phyloP scores from a whole-genome alignment of 179 eudicot genomes.

The Silene coronaria region DNA sequence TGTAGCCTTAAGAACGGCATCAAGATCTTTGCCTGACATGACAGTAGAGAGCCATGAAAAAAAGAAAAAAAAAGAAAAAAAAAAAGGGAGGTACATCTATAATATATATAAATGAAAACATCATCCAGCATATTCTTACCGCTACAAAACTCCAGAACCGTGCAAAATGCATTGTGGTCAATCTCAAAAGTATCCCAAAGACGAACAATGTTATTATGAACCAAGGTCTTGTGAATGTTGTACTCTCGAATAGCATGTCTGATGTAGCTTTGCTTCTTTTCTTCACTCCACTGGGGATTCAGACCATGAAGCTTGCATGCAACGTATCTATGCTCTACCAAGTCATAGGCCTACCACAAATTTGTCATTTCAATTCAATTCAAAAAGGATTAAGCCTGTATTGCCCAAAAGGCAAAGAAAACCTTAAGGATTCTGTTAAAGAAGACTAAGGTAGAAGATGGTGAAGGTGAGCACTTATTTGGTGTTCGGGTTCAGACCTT shows the following conservation, averaged over 20 bases:
- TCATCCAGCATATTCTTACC: conserved; percentile 38
- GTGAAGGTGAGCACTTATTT: neutral
- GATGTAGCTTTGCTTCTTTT: conserved; percentile 96
- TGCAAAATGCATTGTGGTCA: conserved; percentile 93
- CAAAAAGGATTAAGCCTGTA: conserved; percentile 32
- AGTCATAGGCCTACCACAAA: conserved; percentile 87
- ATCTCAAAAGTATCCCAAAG: conserved; percentile 99
- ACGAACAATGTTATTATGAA: conserved; percentile 88
- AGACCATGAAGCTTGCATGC: conserved; percentile 99
- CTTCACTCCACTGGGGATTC: conserved; percentile 97
- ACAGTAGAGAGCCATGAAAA: neutral
- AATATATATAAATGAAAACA: neutral
- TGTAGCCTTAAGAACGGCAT: conserved; percentile 88
- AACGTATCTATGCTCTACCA: conserved; percentile 92
- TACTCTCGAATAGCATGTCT: conserved; percentile 96
- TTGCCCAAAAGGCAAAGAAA: conserved; percentile 34
- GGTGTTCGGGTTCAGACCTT: conserved; percentile 48
- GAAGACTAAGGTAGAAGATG: conserved; percentile 4
- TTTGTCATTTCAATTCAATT: conserved; percentile 39
- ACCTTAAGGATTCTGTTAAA: neutral
- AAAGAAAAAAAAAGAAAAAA: neutral
- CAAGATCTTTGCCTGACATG: conserved; percentile 91
- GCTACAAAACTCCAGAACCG: conserved; percentile 87
- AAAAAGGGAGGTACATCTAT: neutral
- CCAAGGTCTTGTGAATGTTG: conserved; percentile 94